A percentile compares a stretch with the other conserved stretches of the same genome.
phyloP scores from a whole-genome alignment of 2,329 filamentous ascomycete species.

The Aspergillus quadrilineatus region DNA sequence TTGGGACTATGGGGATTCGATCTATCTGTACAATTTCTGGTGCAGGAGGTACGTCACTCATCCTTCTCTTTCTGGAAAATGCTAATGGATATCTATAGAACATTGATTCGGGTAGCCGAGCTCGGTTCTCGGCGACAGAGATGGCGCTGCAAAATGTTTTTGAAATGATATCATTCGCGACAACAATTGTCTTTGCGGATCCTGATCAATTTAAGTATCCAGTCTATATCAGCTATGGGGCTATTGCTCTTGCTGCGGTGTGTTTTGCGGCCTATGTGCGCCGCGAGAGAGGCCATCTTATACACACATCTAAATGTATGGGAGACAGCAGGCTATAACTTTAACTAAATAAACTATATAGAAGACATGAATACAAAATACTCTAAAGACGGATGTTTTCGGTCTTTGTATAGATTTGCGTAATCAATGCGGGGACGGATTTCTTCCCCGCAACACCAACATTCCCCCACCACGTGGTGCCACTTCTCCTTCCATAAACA shows the following conservation, averaged over 20 bases:
- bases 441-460: constrained; percentile 2
- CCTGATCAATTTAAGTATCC: constrained; percentile 67
- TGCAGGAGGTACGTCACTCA: constrained; percentile 55
- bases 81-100: constrained; percentile 42
- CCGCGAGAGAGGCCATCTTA: constrained; percentile 58
- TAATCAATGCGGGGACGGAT: constrained; percentile 7
- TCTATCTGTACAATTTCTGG: constrained; percentile 58
- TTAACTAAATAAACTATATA: not conserved
- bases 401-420: not conserved
- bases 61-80: not conserved
- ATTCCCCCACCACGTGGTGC: not conserved
- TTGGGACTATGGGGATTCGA: constrained; percentile 64
- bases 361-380: not conserved
- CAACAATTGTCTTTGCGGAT: constrained; percentile 63
- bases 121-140: constrained; percentile 68
- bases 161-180: constrained; percentile 65
- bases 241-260: constrained; percentile 30
- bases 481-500: not conserved
- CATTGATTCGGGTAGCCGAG: constrained; percentile 58
- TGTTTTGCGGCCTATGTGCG: constrained; percentile 59
- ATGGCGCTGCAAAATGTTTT: constrained; percentile 67
- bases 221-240: constrained; percentile 55
- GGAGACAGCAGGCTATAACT: not conserved
- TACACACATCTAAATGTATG: constrained; percentile 44
- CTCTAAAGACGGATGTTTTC: not conserved